These are phyloP conservation scores for Fusarium concolor DNA, from an alignment of 2,329 filamentous ascomycete species.

Conservation along the genomic window DNA sequence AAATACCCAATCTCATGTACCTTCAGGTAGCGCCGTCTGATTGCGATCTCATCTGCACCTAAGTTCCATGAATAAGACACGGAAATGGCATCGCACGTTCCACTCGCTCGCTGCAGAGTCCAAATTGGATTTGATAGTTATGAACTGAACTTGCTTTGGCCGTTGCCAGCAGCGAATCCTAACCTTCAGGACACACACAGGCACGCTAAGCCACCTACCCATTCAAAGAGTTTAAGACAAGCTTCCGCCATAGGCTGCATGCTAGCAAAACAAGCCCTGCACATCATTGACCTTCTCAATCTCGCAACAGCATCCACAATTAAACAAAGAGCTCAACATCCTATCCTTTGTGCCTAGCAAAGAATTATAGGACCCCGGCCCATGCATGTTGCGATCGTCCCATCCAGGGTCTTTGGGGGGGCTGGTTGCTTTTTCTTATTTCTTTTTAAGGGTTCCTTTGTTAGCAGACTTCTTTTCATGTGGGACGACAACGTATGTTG, in stretches of 20 bases:
- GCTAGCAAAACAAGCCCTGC: background rate
- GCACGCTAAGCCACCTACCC: too few species aligned
- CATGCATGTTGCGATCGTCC: slow-evolving; percentile 23
- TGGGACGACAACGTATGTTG: background rate
- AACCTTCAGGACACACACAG: background rate
- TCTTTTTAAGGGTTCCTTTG: slow-evolving; percentile 6
- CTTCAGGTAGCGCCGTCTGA: slow-evolving; percentile 4
- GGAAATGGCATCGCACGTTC: slow-evolving; percentile 26
- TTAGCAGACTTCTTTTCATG: slow-evolving; percentile 1
- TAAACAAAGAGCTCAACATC: slow-evolving; percentile 4
- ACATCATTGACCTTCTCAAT: background rate
- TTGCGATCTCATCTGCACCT: slow-evolving; percentile 7
- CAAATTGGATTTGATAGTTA: background rate
- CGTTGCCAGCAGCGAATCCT: slow-evolving; percentile 11
- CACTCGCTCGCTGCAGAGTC: slow-evolving; percentile 13
- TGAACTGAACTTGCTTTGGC: slow-evolving; percentile 7
- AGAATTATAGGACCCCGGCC: slow-evolving; percentile 13
- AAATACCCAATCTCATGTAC: slow-evolving; percentile 16
- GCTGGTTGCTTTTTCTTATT: slow-evolving; percentile 15
- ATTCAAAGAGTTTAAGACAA: background rate
- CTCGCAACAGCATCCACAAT: background rate
- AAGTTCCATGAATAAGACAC: background rate
- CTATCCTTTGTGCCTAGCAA: background rate
- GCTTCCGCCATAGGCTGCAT: background rate
- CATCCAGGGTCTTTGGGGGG: slow-evolving; percentile 17